These are phyloP conservation scores for Raddia distichophylla DNA, from an alignment of 176 grass and related monocot species.

Conservation along the genomic window DNA sequence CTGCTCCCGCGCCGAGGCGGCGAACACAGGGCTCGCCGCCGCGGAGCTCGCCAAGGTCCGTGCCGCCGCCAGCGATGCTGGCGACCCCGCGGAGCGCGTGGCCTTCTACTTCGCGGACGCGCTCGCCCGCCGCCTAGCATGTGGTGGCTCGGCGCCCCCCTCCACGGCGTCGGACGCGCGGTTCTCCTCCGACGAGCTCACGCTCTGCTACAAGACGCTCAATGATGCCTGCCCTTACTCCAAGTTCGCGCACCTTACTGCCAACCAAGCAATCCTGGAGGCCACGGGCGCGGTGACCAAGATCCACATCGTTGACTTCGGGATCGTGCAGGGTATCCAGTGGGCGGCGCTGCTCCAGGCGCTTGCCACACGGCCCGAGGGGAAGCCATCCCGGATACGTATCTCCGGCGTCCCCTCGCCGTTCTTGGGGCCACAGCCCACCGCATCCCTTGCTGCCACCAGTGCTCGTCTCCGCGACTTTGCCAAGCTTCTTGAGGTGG, in stretches of 20 bases:
- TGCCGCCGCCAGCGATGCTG: conserved; percentile 51
- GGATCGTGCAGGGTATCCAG: conserved; percentile 91
- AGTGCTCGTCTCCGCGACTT: conserved; percentile 79
- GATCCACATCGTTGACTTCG: conserved; percentile 97
- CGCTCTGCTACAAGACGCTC: conserved; percentile 90
- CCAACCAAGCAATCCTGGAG: conserved; percentile 98
- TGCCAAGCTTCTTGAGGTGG: conserved; percentile 73
- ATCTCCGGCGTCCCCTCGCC: conserved; percentile 93
- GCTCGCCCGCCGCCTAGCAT: conserved; percentile 57
- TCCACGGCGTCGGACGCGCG: conserved; percentile 14
- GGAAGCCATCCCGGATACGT: conserved; percentile 74
- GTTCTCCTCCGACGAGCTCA: conserved; percentile 72
- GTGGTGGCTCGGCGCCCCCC: background rate
- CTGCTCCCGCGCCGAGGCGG: conserved; percentile 56
- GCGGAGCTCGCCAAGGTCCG: conserved; percentile 64
- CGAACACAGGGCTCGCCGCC: conserved; percentile 58
- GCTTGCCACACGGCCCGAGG: conserved; percentile 81
- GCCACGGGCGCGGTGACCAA: conserved; percentile 68
- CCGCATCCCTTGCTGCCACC: conserved; percentile 74
- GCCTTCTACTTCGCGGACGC: conserved; percentile 95
- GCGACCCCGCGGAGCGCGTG: conserved; percentile 82
- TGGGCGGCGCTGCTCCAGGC: conserved; percentile 97
- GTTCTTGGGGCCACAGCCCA: conserved; percentile 60
- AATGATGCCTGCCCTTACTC: conserved; percentile 97
- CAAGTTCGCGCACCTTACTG: conserved; percentile 96